These are phyloP conservation scores for Mimosa bimucronata DNA, from an alignment of 306 rosid species.

Conservation along the genomic window DNA sequence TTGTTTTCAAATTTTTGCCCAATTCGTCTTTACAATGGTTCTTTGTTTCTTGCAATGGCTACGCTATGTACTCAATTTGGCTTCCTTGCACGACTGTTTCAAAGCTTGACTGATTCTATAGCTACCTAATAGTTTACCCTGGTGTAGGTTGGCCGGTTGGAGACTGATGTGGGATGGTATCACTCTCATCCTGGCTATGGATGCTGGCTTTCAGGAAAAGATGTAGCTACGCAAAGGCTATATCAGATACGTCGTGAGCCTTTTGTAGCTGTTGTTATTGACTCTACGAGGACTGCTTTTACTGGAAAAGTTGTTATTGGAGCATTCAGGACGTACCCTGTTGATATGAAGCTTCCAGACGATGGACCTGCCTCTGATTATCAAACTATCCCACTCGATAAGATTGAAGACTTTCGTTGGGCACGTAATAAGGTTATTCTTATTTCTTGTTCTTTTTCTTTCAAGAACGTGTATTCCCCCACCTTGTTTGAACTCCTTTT, in stretches of 20 bases:
- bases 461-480: background rate
- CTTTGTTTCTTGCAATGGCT: too few relatives aligned
- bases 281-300: slow-evolving; percentile 91
- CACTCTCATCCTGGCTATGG: slow-evolving; percentile 99
- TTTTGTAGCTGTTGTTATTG: slow-evolving; percentile 90
- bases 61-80: background rate
- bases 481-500: slow-evolving; percentile 31
- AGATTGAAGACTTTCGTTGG: slow-evolving; percentile 96
- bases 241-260: slow-evolving; percentile 96
- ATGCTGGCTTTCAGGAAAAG: slow-evolving; percentile 95
- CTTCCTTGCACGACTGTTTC: slow-evolving; percentile 6
- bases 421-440: slow-evolving; percentile 84
- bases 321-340: slow-evolving; percentile 97
- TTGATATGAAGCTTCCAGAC: slow-evolving; percentile 89
- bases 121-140: slow-evolving; percentile 14
- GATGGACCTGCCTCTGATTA: slow-evolving; percentile 87
- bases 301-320: slow-evolving; percentile 99
- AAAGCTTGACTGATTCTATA: background rate
- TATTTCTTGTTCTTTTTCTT: slow-evolving; percentile 1
- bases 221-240: slow-evolving; percentile 88
- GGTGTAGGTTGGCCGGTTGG: slow-evolving; percentile 84
- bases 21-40: too few relatives aligned
- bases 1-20: too few relatives aligned
- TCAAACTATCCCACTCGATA: slow-evolving; percentile 92
- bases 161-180: slow-evolving; percentile 96